Base-by-base conservation (phyloP, 164 flowering plant species). In the Santalum album region DNA sequence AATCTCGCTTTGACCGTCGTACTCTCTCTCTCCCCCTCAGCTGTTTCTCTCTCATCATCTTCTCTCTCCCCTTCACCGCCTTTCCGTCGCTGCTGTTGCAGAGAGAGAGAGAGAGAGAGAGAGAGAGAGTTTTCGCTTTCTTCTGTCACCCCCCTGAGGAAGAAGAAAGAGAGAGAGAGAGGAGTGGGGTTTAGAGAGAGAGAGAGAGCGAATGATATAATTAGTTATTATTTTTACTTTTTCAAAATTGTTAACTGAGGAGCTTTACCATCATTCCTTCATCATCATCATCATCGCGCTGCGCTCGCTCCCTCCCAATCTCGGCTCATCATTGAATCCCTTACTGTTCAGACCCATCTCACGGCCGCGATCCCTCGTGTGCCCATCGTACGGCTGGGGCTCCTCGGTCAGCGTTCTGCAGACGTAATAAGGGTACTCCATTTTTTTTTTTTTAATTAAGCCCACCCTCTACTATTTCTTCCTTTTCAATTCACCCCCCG, bases 1-100 rank as follows among this genome's bases (percentile, higher is more conserved):
- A 63, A 65, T 49, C 73, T 63, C 63, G 25, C 57, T 73, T 78
- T 78, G 83, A 78, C 83, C 78, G 63, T 65, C 77, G 75, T 71
- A 70, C 79, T 59, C 77, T 55, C 62, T 66, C 65, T 43, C 60
- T 69, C 49, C 52, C 43, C 14, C 15, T 25, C 42, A 50, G 4
- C 34, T 29, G 34, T 55, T 47, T 57, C 58, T 53, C 56, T 55
- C 9, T 20, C 15, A n/a, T 51, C 51, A 9, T 17, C 47, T 27
- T 43, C 46, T 55, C 15, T 58, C 25, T 49, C 21, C 27, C 24
- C 14, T 45, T 53, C 11, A 24, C 50, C 19, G 48, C 62, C 65
- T 65, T 65, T 62, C 55, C 61, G 65, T 49, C 49, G 46, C 46
- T 21, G 65, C 66, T 21, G 40, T 44, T 60, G 61, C 53, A 36